phyloP scores from a whole-genome alignment of 2,329 filamentous ascomycete species.

The Apiospora saccharicola region DNA sequence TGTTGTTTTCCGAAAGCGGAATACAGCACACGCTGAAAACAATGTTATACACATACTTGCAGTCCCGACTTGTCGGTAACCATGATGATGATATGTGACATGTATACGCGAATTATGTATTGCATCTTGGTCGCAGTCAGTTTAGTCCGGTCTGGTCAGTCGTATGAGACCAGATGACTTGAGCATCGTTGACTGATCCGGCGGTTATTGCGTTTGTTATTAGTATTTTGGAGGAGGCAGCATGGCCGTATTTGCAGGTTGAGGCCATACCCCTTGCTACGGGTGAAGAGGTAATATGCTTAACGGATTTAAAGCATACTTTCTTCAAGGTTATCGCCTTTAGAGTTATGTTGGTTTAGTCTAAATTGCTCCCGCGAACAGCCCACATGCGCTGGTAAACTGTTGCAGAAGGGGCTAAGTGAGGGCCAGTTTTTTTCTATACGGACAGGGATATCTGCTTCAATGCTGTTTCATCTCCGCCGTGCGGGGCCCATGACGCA shows the following conservation, averaged over 20 bases:
- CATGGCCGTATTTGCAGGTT: neutral
- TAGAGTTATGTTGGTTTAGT: conserved; percentile 15
- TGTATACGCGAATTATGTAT: neutral
- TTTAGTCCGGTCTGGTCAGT: neutral
- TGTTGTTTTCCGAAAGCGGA: neutral
- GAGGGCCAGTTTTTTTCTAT: neutral
- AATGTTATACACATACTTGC: neutral
- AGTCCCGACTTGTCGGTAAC: neutral
- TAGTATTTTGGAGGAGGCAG: neutral
- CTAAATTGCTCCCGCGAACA: neutral
- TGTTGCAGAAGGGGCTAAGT: conserved; percentile 2
- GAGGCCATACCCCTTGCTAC: neutral
- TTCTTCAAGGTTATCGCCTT: conserved; percentile 14
- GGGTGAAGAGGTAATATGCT: conserved; percentile 6
- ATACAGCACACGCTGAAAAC: neutral
- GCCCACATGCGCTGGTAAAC: neutral
- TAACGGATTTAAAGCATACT: neutral
- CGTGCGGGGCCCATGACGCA: conserved; percentile 15
- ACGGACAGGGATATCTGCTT: conserved; percentile 2
- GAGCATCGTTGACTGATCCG: neutral
- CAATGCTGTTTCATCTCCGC: neutral
- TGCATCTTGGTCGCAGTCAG: neutral
- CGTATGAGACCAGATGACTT: conserved; percentile 10
- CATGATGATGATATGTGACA: neutral
- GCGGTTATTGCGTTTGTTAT: neutral